Base-by-base conservation (phyloP, 805 yeast genomes). In the Blastobotrys attinorum region DNA sequence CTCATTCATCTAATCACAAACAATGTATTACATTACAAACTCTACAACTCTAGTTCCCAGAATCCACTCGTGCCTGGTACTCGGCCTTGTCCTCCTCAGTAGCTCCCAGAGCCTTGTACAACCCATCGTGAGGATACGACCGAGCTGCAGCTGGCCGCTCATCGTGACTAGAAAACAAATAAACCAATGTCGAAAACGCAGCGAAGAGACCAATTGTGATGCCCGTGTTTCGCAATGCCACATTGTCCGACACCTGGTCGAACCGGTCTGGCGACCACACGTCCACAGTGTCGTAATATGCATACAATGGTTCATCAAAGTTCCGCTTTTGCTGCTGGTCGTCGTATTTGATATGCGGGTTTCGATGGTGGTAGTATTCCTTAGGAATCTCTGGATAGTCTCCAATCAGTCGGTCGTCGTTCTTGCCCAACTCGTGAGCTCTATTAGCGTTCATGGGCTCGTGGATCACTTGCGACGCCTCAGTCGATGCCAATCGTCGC, bases 261-360 rank as follows among this genome's bases (percentile, higher is more conserved):
- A 70, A 77, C 57, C 79, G 73, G 57, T 85, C 94, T 10, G 95
- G 92, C 6, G 95, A 76, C 95, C 95, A 85, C 71, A 83, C 73
- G 62, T 85, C 89, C 57, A 79, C 70, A 62, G 76, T 66, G 58
- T 85, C 95, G 52, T 80, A 83, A 55, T 39, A 35, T 18, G 36
- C 37, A 41, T 58, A 34, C 32, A 58, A 51, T 13, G 87, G 84
- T 49, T 85, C 88, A 51, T 76, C 74, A 51, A 75, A 70, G 69
- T 85, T 84, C 65, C 94, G 78, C 67, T 90, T 76, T 62, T 80
- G 76, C 64, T 84, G 94, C 54, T 69, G 83, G 61, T 84, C 90
- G 60, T 84, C 92, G 64, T 80, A 85, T 57, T 76, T 78, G 48
- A 64, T 70, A 58, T 82, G 78, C 37, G 92, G 94, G 59, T 76